phyloP scores from a whole-genome alignment of 179 eudicot genomes.

The Silene coronaria region DNA sequence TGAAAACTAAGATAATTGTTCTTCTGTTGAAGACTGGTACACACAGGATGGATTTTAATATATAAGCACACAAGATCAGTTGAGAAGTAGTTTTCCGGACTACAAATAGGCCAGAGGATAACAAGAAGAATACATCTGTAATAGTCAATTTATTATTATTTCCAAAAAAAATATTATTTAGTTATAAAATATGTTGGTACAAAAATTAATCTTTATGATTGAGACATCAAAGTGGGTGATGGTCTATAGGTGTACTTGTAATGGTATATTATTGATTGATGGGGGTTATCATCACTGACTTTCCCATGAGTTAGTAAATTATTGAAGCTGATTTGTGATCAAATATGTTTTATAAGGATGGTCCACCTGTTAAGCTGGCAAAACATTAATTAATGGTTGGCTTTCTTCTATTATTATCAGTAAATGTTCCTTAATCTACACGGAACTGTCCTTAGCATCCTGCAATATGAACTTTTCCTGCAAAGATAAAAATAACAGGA shows the following conservation, averaged over 20 bases:
- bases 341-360: slow-evolving; percentile 19
- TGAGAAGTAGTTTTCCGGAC: slow-evolving; percentile 2
- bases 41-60: slow-evolving; percentile 23
- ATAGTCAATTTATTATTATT: slow-evolving; percentile 6
- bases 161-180: slow-evolving; percentile 6
- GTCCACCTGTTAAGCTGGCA: slow-evolving; percentile 27
- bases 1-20: background rate
- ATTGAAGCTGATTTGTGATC: slow-evolving; percentile 30
- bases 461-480: background rate
- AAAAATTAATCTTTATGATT: slow-evolving; percentile 2
- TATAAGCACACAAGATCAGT: slow-evolving; percentile 14
- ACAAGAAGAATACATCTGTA: slow-evolving; percentile 12
- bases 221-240: slow-evolving; percentile 11
- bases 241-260: slow-evolving; percentile 15
- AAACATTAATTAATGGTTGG: slow-evolving; percentile 14
- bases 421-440: background rate
- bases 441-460: background rate
- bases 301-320: slow-evolving; percentile 9
- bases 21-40: slow-evolving; percentile 15
- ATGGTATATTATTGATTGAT: slow-evolving; percentile 26
- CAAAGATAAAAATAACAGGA: background rate
- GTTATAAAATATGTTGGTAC: background rate
- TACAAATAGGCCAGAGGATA: slow-evolving; percentile 7
- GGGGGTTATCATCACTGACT: slow-evolving; percentile 16
- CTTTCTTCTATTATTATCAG: slow-evolving; percentile 7